Evolutionary conservation across 208 protist species (phyloP).

Genomic region (Crithidia sp.): DNA sequence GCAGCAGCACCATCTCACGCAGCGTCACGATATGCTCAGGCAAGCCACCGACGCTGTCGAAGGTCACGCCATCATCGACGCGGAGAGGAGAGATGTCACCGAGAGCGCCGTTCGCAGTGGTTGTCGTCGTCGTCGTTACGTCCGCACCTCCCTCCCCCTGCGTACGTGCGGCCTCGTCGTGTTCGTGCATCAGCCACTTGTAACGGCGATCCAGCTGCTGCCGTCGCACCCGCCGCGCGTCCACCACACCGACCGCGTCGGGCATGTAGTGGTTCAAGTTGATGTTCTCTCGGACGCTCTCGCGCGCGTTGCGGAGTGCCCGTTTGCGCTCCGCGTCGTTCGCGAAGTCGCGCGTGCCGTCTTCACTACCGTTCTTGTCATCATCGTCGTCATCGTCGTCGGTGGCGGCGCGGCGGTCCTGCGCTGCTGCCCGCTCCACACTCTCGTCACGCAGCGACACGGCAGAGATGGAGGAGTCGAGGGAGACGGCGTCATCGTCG

Average conservation of each 20-base stretch:
- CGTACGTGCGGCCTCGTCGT: constrained; percentile 18
- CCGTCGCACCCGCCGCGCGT: constrained; percentile 16
- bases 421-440: constrained; percentile 33
- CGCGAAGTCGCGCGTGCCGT: constrained; percentile 28
- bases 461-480: constrained; percentile 69
- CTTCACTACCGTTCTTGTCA: too few relatives aligned
- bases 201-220: constrained; percentile 47
- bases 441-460: constrained; percentile 70
- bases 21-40: constrained; percentile 78
- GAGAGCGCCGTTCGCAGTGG: constrained; percentile 31
- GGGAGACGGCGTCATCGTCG: constrained; percentile 34
- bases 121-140: background rate
- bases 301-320: constrained; percentile 50
- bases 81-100: constrained; percentile 74
- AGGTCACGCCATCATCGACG: constrained; percentile 65
- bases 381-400: constrained; percentile 30
- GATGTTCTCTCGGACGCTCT: constrained; percentile 54
- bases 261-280: constrained; percentile 78
- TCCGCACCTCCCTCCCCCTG: background rate
- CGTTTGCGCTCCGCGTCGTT: constrained; percentile 38
- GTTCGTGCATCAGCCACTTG: constrained; percentile 32
- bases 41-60: constrained; percentile 83
- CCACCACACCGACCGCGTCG: constrained; percentile 40
- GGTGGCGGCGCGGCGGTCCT: constrained; percentile 28
- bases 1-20: constrained; percentile 85